Evolutionary conservation across 2,329 filamentous ascomycete species (phyloP).

Genomic region (Fusarium drepaniforme): DNA sequence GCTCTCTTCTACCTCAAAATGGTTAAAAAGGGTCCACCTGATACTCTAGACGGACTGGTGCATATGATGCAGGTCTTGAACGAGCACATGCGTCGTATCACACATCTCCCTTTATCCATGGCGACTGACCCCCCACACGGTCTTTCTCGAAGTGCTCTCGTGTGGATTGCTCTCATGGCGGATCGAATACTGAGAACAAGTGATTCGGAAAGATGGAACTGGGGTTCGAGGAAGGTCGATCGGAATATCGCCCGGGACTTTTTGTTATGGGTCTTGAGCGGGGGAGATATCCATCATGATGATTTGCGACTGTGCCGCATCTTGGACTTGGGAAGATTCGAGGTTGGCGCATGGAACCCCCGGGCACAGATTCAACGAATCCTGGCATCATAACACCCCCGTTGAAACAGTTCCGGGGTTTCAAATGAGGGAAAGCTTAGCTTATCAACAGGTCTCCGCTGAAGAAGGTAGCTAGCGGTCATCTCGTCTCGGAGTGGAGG

Average conservation of each 20-base stretch:
- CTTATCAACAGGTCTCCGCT: background rate
- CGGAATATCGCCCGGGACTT: background rate
- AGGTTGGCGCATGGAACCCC: background rate
- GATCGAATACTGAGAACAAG: background rate
- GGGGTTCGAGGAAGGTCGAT: background rate
- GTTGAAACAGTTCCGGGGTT: background rate
- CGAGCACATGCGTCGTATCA: background rate
- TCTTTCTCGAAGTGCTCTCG: background rate
- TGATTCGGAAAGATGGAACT: background rate
- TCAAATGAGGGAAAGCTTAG: background rate
- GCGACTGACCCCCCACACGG: background rate
- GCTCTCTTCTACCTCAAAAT: slow-evolving; percentile 6
- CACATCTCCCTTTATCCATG: background rate
- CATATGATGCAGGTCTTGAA: background rate
- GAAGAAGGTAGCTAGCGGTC: background rate
- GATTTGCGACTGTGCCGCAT: slow-evolving; percentile 2
- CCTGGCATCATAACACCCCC: background rate
- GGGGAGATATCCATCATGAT: background rate
- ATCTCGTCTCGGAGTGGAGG: background rate
- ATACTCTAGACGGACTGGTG: background rate
- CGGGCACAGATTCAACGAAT: background rate
- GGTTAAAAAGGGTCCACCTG: background rate
- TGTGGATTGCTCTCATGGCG: slow-evolving; percentile 8
- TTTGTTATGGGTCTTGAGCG: background rate
- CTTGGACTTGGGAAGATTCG: background rate